These are phyloP conservation scores for Cryptosporidium meleagridis DNA, from an alignment of 169 alveolate genomes.

Conservation along the genomic window DNA sequence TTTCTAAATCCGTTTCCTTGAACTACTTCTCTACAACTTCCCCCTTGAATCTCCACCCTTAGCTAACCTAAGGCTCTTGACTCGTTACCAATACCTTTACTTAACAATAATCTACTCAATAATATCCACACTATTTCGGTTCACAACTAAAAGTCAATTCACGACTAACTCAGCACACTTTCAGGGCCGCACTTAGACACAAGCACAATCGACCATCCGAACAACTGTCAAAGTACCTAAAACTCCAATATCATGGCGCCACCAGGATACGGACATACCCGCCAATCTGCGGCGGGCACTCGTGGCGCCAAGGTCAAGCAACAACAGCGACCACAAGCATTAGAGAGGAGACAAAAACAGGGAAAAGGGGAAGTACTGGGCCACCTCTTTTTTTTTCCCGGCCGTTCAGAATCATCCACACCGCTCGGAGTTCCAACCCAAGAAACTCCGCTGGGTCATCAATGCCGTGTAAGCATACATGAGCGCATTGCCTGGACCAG, in stretches of 20 bases:
- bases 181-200: neutral
- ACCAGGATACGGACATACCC: neutral
- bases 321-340: neutral
- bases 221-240: no score
- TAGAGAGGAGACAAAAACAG: neutral
- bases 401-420: conserved; percentile 77
- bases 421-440: conserved; percentile 61
- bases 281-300: neutral
- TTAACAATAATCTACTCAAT: no score
- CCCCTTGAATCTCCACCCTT: no score
- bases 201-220: neutral
- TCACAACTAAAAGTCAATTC: no score
- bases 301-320: neutral
- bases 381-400: no score
- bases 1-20: no score
- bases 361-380: neutral
- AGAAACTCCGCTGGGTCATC: conserved; percentile 61
- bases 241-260: neutral
- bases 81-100: no score
- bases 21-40: no score
- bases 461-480: conserved; percentile 50
- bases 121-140: no score
- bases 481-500: conserved; percentile 9
- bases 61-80: no score
- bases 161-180: no score